Evolutionary conservation across 2,329 filamentous ascomycete genomes (phyloP), one percentile per base, ranked within the genome.

Genomic region (Xylaria sp.): DNA sequence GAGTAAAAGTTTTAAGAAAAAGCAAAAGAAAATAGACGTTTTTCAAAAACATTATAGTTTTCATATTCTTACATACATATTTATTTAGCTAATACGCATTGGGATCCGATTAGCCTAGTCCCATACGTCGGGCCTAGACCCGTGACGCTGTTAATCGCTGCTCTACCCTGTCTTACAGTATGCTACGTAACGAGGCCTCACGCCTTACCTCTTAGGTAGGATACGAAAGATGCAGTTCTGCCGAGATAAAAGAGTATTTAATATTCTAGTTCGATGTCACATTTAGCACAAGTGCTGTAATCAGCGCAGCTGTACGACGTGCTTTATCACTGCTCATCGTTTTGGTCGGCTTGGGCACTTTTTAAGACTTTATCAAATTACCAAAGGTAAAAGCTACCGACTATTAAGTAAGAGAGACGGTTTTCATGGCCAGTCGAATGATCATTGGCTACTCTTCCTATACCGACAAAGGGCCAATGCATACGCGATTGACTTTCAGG

Each of bases 41-140:
- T n/a, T n/a, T n/a, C n/a, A n/a, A n/a, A n/a, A n/a, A n/a, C n/a
- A n/a, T n/a, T n/a, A n/a, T n/a, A n/a, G n/a, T 31, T 15, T 11
- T 48, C 49, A 48, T 55, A 55, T 55, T 55, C 58, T 61, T 52
- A 61, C 53, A 61, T 57, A 57, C 58, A 61, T 56, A 15, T 6
- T 25, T 37, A n/a, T 19, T 17, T 4, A 21, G 11, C 9, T 10
- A 25, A 23, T 21, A 31, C 17, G 40, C 25, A 47, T 41, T 19
- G 19, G 15, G 23, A 38, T 31, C 58, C 37, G 21, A 60, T 60
- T 60, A 60, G 46, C 23, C 17, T 27, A 31, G 9, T 27, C 10
- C 8, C 13, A 44, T 37, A 38, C 21, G n/a, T 11, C 38, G 44
- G 58, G 44, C 10, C 55, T 53, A 15, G 29, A 25, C 31, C n/a